Evolutionary conservation across 2,329 filamentous ascomycete species (phyloP), one percentile per base, ranked within the genome.

Genomic region (Aspergillus hortae): DNA sequence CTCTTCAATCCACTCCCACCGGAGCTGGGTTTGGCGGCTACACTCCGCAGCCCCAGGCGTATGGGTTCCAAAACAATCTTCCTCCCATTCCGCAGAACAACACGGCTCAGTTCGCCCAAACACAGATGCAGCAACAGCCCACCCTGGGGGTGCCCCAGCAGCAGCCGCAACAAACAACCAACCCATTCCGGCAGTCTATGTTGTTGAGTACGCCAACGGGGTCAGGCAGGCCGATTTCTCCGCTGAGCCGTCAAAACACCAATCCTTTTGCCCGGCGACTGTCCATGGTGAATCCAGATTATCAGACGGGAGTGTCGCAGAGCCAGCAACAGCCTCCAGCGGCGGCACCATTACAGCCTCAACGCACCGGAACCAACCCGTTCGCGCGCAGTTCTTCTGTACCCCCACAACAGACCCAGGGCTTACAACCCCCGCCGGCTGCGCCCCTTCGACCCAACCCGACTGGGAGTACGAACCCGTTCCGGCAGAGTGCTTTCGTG

Each of bases 171-270:
- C 82, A 85, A 62, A 85, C 78, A 19, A 96, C 91, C 6, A 99
- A 99, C 67, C 94, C 94, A 0, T 99, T 99, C 82, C 83, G 94
- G 40, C 88, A 91, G 66, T 96, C 92, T 1, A 92, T 92, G 85
- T 77, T 96, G 74, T 44, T 67, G 45, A 61, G 55, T 65, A 74
- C 64, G 55, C 72, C 74, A 17, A 83, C 83, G 6, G 80, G 80
- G 48, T 69, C 76, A 53, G 67, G 76, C 55, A 69, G 76, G 27
- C 67, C 77, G n/a, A 67, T 75, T 56, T 66, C 73, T 52, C 66
- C 77, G 43, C 62, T 80, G 44, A 72, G 73, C 48, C 83, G 85
- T 30, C 86, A 89, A 64, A 86, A 87, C 27, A 95, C 90, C 3
- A 96, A 95, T 63, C 91, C 91, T 0, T 95, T 97, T 68, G 89